Evolutionary conservation across 306 rosid genomes (phyloP).

Genomic region (Vachellia pachyceras): DNA sequence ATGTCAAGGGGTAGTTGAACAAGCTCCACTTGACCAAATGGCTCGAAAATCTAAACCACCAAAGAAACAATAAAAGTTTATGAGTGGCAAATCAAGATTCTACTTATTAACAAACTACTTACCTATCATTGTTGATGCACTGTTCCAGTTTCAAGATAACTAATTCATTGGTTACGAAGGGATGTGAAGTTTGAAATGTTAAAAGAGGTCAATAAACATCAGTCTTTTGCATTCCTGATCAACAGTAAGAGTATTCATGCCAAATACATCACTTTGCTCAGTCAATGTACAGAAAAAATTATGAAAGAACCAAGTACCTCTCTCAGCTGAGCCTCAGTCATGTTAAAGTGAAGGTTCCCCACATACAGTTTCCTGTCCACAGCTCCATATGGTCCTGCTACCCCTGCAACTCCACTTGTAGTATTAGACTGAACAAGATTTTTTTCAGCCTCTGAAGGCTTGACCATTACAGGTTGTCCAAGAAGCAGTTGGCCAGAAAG

Average conservation of each 20-base stretch:
- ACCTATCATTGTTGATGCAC: slow-evolving; percentile 9
- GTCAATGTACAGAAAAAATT: neutral
- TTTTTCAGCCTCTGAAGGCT: slow-evolving; percentile 99
- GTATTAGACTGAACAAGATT: slow-evolving; percentile 92
- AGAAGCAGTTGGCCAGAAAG: slow-evolving; percentile 93
- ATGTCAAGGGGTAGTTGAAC: slow-evolving; percentile 95
- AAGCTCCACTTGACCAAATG: slow-evolving; percentile 97
- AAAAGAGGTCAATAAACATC: neutral
- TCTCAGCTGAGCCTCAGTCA: slow-evolving; percentile 93
- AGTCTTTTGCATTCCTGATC: slow-evolving; percentile 7
- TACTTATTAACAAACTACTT: neutral
- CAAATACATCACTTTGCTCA: slow-evolving; percentile 1
- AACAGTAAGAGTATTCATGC: slow-evolving; percentile 5
- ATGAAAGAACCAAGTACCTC: slow-evolving; percentile 62
- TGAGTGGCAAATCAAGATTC: slow-evolving; percentile 15
- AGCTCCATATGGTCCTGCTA: slow-evolving; percentile 90
- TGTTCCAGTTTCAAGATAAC: slow-evolving; percentile 17
- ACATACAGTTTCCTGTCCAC: slow-evolving; percentile 95
- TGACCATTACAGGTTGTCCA: slow-evolving; percentile 99
- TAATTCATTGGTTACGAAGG: neutral
- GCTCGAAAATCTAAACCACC: slow-evolving; percentile 81
- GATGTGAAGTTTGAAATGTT: neutral
- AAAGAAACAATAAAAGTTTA: slow-evolving; percentile 26
- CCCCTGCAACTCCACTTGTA: slow-evolving; percentile 65
- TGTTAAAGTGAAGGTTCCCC: slow-evolving; percentile 96